A percentile compares a stretch with the other conserved stretches of the same genome.
phyloP scores from a whole-genome alignment of 352 stramenopile species.

The Phytophthora quininea region DNA sequence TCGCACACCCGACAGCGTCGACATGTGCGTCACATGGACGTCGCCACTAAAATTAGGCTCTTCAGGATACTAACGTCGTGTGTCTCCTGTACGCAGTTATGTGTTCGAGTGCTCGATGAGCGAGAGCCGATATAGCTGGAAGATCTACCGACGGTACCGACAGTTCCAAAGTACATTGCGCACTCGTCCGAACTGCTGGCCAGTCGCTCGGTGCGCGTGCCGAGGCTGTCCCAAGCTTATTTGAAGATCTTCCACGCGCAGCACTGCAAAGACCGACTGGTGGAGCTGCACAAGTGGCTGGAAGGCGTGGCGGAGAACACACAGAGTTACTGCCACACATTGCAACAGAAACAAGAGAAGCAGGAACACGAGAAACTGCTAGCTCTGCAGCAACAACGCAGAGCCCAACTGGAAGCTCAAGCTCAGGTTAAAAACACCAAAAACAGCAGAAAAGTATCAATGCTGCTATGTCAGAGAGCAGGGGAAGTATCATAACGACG shows the following conservation, averaged over 20 bases:
- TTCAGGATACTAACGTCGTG: neutral
- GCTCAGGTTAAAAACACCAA: constrained; percentile 15
- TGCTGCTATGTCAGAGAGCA: neutral
- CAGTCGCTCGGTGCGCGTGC: constrained; percentile 50
- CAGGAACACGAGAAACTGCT: constrained; percentile 23
- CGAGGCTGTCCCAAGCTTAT: constrained; percentile 73
- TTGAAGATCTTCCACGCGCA: constrained; percentile 84
- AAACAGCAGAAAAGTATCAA: constrained; percentile 24
- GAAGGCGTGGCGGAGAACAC: constrained; percentile 71
- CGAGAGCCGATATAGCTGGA: constrained; percentile 55
- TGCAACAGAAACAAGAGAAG: constrained; percentile 36
- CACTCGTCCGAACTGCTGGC: constrained; percentile 63
- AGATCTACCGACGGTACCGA: constrained; percentile 86
- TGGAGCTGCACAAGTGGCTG: constrained; percentile 78
- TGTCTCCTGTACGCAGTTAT: constrained; percentile 48
- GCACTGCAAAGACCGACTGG: constrained; percentile 76
- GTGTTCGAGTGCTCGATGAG: constrained; percentile 77
- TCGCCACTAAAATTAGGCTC: too few relatives aligned
- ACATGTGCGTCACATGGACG: constrained; percentile 61
- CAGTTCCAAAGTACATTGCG: constrained; percentile 83
- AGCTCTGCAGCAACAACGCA: constrained; percentile 29
- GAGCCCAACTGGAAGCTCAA: constrained; percentile 25
- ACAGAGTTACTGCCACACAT: constrained; percentile 55
- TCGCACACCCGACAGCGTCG: constrained; percentile 74
- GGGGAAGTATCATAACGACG: neutral